These are phyloP conservation scores for Podospora sp. DNA, from an alignment of 495 filamentous ascomycete species.

Conservation along the genomic window DNA sequence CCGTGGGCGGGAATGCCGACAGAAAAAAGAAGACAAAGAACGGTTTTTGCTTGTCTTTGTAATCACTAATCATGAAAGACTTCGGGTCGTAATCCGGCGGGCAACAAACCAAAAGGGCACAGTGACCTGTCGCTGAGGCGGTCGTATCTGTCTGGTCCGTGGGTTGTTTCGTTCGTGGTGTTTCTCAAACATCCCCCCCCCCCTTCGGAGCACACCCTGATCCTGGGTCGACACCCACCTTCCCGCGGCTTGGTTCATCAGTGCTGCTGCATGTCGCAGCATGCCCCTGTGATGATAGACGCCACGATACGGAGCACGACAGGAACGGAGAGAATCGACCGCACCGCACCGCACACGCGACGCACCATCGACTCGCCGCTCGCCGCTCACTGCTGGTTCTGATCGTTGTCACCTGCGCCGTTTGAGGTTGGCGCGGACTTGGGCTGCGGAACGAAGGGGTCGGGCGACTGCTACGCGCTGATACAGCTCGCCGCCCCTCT, in stretches of 20 bases:
- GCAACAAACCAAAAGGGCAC: neutral
- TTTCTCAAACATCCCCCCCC: slow-evolving; percentile 2
- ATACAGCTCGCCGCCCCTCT: neutral
- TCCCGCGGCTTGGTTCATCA: neutral
- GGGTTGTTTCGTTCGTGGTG: slow-evolving; percentile 7
- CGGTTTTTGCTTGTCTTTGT: too few species aligned
- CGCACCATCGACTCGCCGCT: neutral
- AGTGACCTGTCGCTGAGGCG: neutral
- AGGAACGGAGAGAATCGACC: slow-evolving; percentile 1
- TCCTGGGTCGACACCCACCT: neutral
- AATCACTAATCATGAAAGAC: too few species aligned
- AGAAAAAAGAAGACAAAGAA: neutral
- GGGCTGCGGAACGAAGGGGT: neutral
- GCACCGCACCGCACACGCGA: neutral
- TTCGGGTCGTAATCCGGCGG: too few species aligned
- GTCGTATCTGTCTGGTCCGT: neutral
- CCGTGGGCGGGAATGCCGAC: neutral
- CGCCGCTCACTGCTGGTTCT: neutral
- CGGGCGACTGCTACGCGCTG: neutral
- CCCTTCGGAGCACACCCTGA: neutral
- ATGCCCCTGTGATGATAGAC: neutral
- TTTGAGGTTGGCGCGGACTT: neutral
- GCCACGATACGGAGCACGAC: neutral
- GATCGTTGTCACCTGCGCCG: neutral
- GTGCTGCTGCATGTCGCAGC: slow-evolving; percentile 5